Conservation (phyloP, 78 protist genomes). For the Diacronema lutheri region DNA sequence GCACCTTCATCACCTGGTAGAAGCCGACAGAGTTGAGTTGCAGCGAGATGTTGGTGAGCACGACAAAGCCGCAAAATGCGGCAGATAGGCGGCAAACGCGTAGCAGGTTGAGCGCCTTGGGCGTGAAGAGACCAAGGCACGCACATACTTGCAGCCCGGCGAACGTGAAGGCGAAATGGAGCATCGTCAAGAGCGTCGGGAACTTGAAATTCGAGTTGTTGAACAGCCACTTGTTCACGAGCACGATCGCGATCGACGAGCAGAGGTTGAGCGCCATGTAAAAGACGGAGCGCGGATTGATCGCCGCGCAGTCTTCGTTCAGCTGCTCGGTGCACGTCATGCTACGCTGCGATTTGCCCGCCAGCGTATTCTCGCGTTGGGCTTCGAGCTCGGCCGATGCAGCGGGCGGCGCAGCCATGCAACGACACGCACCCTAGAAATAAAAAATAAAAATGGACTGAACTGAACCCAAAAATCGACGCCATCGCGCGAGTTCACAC, state of each 20-base stretch:
- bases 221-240: constrained; percentile 19
- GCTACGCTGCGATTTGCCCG: too few relatives aligned
- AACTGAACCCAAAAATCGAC: too few relatives aligned
- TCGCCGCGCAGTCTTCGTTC: too few relatives aligned
- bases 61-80: constrained; percentile 43
- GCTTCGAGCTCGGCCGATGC: too few relatives aligned
- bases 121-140: not conserved
- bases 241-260: not conserved
- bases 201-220: not conserved
- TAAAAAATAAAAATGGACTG: too few relatives aligned
- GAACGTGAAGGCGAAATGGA: constrained; percentile 1
- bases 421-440: too few relatives aligned
- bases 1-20: constrained; percentile 41
- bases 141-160: not conserved
- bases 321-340: too few relatives aligned
- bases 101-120: not conserved
- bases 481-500: too few relatives aligned
- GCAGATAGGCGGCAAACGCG: not conserved
- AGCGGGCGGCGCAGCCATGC: too few relatives aligned
- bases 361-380: too few relatives aligned
- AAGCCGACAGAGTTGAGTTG: constrained; percentile 55
- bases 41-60: constrained; percentile 47
- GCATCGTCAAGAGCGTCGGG: not conserved
- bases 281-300: too few relatives aligned
- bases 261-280: not conserved